Percentiles rank a stretch among this genome's conserved stretches.
These are phyloP conservation scores for Leccinum variicolor DNA, from an alignment of 768 basidiomycete genomes.

Conservation along the genomic window DNA sequence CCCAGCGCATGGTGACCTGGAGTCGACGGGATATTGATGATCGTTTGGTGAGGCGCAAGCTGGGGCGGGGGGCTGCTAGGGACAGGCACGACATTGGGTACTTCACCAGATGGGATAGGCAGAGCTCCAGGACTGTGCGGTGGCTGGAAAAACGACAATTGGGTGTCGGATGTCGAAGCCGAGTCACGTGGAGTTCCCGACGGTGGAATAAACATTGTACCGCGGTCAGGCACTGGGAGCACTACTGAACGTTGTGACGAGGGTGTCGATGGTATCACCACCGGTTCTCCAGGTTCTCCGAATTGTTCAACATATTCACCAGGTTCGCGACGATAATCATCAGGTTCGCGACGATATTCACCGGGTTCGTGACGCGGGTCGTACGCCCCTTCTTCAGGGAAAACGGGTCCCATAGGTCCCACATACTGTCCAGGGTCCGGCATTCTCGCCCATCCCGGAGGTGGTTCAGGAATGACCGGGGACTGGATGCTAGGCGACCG, in stretches of 20 bases:
- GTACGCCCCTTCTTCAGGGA: constrained; percentile 33
- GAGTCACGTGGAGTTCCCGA: constrained; percentile 3
- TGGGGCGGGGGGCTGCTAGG: constrained; percentile 9
- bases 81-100: constrained; percentile 18
- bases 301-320: constrained; percentile 2
- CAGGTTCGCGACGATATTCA: neutral
- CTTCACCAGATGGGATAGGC: constrained; percentile 10
- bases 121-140: constrained; percentile 11
- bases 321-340: neutral
- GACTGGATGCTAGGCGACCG: constrained; percentile 2
- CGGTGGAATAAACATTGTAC: constrained; percentile 11
- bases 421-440: constrained; percentile 19
- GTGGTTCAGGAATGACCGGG: constrained; percentile 28
- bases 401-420: constrained; percentile 28
- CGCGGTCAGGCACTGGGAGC: constrained; percentile 20
- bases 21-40: neutral
- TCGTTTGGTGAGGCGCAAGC: neutral
- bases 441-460: constrained; percentile 16
- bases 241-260: constrained; percentile 12
- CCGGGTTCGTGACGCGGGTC: neutral
- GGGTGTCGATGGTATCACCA: constrained; percentile 24
- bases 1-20: neutral
- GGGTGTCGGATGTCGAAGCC: constrained; percentile 26
- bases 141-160: constrained; percentile 18
- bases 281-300: constrained; percentile 15